Conservation (phyloP, 2,329 filamentous ascomycete genomes). For the Talaromyces rugulosus region DNA sequence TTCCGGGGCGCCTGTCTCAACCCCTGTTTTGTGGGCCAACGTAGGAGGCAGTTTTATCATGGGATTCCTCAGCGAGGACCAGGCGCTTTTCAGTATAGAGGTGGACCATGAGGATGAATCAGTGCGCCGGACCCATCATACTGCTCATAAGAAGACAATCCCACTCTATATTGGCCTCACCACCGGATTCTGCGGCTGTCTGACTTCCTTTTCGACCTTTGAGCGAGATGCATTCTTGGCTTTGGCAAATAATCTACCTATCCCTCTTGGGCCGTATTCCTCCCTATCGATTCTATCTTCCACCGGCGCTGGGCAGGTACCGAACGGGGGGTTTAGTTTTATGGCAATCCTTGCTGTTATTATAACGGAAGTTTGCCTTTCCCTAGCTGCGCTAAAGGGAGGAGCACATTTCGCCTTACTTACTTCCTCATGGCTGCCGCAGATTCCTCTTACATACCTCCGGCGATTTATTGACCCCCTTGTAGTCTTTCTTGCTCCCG, state of each 20-base stretch:
- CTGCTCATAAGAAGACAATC: conserved; percentile 73
- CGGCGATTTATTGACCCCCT: conserved; percentile 62
- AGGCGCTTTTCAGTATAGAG: conserved; percentile 60
- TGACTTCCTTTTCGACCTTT: conserved; percentile 85
- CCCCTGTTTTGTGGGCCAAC: conserved; percentile 80
- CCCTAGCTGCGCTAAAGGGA: conserved; percentile 62
- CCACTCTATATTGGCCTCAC: conserved; percentile 83
- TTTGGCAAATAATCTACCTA: conserved; percentile 67
- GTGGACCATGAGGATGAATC: conserved; percentile 33
- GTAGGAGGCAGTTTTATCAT: conserved; percentile 75
- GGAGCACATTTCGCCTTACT: conserved; percentile 72
- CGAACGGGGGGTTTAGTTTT: conserved; percentile 75
- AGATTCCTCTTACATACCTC: conserved; percentile 54
- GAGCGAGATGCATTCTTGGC: conserved; percentile 78
- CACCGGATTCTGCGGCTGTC: conserved; percentile 82
- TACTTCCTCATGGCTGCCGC: conserved; percentile 55
- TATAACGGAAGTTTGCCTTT: conserved; percentile 69
- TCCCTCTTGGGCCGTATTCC: conserved; percentile 18
- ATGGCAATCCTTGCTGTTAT: conserved; percentile 73
- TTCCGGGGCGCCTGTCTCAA: conserved; percentile 68
- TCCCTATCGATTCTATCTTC: background rate
- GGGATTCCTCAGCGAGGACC: conserved; percentile 79
- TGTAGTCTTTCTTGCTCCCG: conserved; percentile 62
- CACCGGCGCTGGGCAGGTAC: conserved; percentile 33
- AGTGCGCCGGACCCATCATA: conserved; percentile 40